Conservation (phyloP, 1,284 basidiomycete genomes). For the Pholiota adiposa region DNA sequence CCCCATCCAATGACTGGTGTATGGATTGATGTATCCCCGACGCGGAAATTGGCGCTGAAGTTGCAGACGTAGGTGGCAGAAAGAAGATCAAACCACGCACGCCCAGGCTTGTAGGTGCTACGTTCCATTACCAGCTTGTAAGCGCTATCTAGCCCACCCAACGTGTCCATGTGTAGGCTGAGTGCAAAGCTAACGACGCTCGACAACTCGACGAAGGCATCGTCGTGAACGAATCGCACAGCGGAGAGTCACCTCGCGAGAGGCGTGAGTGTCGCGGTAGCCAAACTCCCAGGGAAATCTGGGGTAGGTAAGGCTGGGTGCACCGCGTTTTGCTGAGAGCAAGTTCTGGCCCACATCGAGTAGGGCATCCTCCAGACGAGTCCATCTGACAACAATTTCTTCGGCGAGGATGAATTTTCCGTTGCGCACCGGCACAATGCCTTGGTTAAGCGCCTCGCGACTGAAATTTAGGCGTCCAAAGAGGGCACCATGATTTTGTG, state of each 20-base stretch:
- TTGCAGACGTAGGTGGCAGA: background rate
- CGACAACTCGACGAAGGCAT: background rate
- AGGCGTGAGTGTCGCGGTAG: background rate
- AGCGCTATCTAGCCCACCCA: background rate
- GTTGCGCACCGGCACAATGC: background rate
- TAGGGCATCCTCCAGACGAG: background rate
- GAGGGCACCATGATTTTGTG: background rate
- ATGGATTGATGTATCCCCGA: background rate
- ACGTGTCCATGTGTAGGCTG: background rate
- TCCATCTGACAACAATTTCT: background rate
- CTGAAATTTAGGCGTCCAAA: background rate
- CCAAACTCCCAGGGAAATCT: background rate
- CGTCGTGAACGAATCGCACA: background rate
- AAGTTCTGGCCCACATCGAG: background rate
- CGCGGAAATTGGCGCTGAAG: background rate
- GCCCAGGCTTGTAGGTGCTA: background rate
- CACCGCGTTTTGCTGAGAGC: background rate
- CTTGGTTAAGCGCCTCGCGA: background rate
- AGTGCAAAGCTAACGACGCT: background rate
- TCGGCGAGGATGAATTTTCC: background rate
- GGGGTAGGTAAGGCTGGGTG: background rate
- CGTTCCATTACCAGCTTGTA: background rate
- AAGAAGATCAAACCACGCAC: background rate
- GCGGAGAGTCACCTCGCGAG: background rate
- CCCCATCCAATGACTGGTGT: background rate